Percentiles rank a stretch among this genome's conserved stretches.
phyloP scores from a whole-genome alignment of 345 rosid genomes.

The Boechera divaricarpa region DNA sequence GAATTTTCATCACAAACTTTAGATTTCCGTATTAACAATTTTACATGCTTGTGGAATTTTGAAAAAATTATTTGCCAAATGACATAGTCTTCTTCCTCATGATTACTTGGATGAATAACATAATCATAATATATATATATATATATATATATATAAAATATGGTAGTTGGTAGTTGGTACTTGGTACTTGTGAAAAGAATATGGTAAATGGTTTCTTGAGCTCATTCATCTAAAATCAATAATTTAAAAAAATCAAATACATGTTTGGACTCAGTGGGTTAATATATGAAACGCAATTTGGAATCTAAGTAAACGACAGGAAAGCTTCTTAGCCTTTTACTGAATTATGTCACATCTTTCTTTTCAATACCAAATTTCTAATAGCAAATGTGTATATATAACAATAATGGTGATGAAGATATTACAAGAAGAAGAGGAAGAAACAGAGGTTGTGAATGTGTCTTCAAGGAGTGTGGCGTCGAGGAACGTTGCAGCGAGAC shows the following conservation, averaged over 20 bases:
- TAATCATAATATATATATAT: neutral
- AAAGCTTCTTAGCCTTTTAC: neutral
- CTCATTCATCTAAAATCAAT: neutral
- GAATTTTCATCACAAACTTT: neutral
- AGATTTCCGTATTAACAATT: neutral
- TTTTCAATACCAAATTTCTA: neutral
- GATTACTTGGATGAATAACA: neutral
- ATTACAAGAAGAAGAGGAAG: conserved; percentile 23
- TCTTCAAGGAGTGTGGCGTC: conserved; percentile 27
- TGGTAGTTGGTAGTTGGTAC: neutral
- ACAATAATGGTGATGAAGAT: conserved; percentile 5
- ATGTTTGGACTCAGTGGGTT: neutral
- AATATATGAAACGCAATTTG: neutral
- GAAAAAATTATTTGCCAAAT: neutral
- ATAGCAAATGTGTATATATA: neutral
- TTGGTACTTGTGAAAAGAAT: neutral
- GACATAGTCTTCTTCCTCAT: neutral
- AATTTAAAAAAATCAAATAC: neutral
- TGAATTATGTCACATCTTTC: neutral
- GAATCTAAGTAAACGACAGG: neutral
- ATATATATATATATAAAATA: neutral
- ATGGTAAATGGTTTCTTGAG: neutral
- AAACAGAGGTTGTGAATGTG: conserved; percentile 27
- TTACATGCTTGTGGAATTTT: neutral
- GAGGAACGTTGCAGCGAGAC: neutral